These are phyloP conservation scores for Taiozyma sp. DNA, from an alignment of 1,139 yeast genomes.

Conservation along the genomic window DNA sequence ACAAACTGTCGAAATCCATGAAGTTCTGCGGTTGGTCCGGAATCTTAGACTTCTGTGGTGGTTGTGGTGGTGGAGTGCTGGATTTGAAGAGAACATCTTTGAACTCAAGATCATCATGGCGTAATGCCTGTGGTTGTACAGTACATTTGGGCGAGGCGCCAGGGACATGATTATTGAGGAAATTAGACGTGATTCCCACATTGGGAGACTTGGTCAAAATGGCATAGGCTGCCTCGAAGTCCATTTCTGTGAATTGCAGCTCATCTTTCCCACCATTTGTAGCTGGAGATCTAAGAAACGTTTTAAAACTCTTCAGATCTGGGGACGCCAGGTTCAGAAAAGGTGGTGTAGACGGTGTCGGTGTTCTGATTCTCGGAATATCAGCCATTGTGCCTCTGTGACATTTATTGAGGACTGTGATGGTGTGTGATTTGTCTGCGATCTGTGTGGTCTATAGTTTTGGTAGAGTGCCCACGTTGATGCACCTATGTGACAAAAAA, in stretches of 20 bases:
- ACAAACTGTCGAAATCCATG: conserved; percentile 7
- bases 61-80: conserved; percentile 9
- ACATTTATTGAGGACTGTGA: not conserved
- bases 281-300: conserved; percentile 7
- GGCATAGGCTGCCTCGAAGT: conserved; percentile 24
- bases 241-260: conserved; percentile 17
- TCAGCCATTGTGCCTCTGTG: conserved; percentile 2
- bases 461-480: not conserved
- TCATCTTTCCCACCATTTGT: conserved; percentile 1
- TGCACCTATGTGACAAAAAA: not conserved
- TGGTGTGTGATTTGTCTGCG: not conserved
- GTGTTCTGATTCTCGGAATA: conserved; percentile 1
- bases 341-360: conserved; percentile 13
- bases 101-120: not conserved
- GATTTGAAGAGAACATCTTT: conserved; percentile 3
- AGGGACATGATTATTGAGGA: not conserved
- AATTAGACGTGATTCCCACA: not conserved
- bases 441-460: not conserved
- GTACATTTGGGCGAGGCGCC: not conserved
- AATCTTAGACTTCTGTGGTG: not conserved
- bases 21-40: not conserved
- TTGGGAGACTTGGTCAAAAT: conserved; percentile 19
- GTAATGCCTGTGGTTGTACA: not conserved
- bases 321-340: conserved; percentile 11
- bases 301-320: conserved; percentile 11